Evolutionary conservation across 495 filamentous ascomycete genomes (phyloP), one percentile per base, ranked within the genome.

Genomic region (Hyaloscypha finlandica): DNA sequence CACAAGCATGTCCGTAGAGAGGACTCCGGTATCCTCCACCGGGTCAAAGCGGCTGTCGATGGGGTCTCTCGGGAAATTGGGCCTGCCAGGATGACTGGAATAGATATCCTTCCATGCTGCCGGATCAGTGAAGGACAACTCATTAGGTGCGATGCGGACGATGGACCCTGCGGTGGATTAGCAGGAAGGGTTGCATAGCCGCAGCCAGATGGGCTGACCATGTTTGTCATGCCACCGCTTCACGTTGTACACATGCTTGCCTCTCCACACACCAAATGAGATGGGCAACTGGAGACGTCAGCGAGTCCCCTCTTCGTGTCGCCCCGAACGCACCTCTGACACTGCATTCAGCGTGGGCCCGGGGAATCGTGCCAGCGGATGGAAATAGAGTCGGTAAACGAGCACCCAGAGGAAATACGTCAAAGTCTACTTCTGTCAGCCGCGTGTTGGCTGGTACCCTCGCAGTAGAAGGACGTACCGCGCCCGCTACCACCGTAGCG

Each of bases 141-240:
- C 63, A 29, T 56, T 67, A 14, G 73, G 73, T 6, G 68, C 66
- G 22, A 66, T 52, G 16, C 73, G 68, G 19, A 74, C 68, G 19
- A 71, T 68, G 54, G 68, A n/a, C n/a, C n/a, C n/a, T n/a, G n/a
- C n/a, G n/a, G n/a, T n/a, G n/a, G n/a, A n/a, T n/a, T n/a, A n/a
- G n/a, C n/a, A n/a, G n/a, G n/a, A n/a, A n/a, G n/a, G n/a, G n/a
- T n/a, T n/a, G n/a, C n/a, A n/a, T n/a, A n/a, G n/a, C n/a, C n/a
- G n/a, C n/a, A n/a, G n/a, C n/a, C n/a, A n/a, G n/a, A n/a, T n/a
- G n/a, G n/a, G n/a, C n/a, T n/a, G 65, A 4, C 73, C 73, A 59
- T 73, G 73, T 30, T 66, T 68, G 20, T 71, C 65, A 48, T 74
- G 73, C 3, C 64, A 62, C n/a, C 61, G 63, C 48, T 71, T 64